These are phyloP conservation scores for Saccharomycopsis sp. DNA, from an alignment of 805 yeast species.

Conservation along the genomic window DNA sequence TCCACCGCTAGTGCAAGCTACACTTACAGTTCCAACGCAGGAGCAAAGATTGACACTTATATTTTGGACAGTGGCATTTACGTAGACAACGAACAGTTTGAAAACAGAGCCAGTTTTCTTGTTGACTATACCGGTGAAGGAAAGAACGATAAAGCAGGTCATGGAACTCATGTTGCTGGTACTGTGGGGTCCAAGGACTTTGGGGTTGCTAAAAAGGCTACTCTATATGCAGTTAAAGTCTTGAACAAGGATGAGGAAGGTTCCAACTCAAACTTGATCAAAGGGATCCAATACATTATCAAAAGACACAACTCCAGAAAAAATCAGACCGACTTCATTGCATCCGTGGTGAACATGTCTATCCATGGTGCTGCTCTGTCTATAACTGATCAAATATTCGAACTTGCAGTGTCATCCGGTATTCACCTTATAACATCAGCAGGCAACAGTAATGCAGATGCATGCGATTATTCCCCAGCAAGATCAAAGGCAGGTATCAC, in stretches of 20 bases:
- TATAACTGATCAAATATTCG: conserved; percentile 65
- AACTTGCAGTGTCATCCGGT: conserved; percentile 68
- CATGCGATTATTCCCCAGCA: conserved; percentile 80
- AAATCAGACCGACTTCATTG: conserved; percentile 50
- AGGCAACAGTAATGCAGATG: conserved; percentile 71
- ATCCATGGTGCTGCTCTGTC: conserved; percentile 89
- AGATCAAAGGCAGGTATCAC: conserved; percentile 57
- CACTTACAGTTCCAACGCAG: not conserved
- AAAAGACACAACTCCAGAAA: not conserved
- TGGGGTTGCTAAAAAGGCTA: conserved; percentile 79
- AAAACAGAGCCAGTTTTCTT: not conserved
- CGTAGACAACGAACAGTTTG: not conserved
- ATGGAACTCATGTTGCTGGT: conserved; percentile 95
- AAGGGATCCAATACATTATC: conserved; percentile 1
- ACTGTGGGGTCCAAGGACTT: conserved; percentile 73
- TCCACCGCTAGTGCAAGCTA: not conserved
- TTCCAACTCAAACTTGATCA: conserved; percentile 26
- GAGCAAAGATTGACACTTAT: not conserved
- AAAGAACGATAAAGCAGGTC: conserved; percentile 80
- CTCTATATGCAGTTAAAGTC: conserved; percentile 77
- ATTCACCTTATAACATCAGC: conserved; percentile 73
- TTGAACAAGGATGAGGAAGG: conserved; percentile 79
- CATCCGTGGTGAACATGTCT: conserved; percentile 87
- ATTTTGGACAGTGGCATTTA: not conserved
- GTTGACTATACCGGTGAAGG: conserved; percentile 40